Evolutionary conservation across 768 basidiomycete species (phyloP).

Genomic region (Kwoniella dendrophila): DNA sequence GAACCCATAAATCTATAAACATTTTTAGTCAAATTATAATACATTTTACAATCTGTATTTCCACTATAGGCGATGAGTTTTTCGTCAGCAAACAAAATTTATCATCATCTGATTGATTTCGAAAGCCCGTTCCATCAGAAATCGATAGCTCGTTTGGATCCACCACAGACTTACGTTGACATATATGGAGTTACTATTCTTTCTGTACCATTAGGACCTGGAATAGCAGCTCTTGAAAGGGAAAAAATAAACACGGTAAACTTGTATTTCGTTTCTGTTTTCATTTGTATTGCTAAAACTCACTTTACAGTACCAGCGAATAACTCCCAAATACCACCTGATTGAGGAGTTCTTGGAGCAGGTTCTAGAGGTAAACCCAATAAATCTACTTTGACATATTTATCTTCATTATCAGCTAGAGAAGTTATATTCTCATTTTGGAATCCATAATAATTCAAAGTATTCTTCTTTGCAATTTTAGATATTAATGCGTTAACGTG

Average conservation of each 20-base stretch:
- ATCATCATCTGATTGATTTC: too few relatives aligned
- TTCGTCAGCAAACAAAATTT: not conserved
- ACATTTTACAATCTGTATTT: slow-evolving; percentile 53
- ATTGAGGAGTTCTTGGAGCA: slow-evolving; percentile 43
- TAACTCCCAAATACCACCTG: slow-evolving; percentile 48
- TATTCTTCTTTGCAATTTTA: slow-evolving; percentile 36
- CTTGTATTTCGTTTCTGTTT: not conserved
- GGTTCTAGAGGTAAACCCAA: slow-evolving; percentile 49
- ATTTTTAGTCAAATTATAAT: slow-evolving; percentile 51
- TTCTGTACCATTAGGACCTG: slow-evolving; percentile 41
- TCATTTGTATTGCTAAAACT: slow-evolving; percentile 2
- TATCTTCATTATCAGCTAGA: slow-evolving; percentile 26
- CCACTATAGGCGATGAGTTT: slow-evolving; percentile 24
- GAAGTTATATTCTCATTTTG: slow-evolving; percentile 16
- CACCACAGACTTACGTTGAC: slow-evolving; percentile 36
- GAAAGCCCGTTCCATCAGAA: not conserved
- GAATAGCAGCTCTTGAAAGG: slow-evolving; percentile 29
- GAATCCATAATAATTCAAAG: slow-evolving; percentile 31
- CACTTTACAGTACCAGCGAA: slow-evolving; percentile 54
- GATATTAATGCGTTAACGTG: slow-evolving; percentile 34
- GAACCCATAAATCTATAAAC: slow-evolving; percentile 51
- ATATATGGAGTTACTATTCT: slow-evolving; percentile 46
- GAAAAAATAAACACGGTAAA: not conserved
- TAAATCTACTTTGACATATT: slow-evolving; percentile 37
- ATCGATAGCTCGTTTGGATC: not conserved